Evolutionary conservation across 208 protist species (phyloP).

Genomic region (Trypanosoma mega): DNA sequence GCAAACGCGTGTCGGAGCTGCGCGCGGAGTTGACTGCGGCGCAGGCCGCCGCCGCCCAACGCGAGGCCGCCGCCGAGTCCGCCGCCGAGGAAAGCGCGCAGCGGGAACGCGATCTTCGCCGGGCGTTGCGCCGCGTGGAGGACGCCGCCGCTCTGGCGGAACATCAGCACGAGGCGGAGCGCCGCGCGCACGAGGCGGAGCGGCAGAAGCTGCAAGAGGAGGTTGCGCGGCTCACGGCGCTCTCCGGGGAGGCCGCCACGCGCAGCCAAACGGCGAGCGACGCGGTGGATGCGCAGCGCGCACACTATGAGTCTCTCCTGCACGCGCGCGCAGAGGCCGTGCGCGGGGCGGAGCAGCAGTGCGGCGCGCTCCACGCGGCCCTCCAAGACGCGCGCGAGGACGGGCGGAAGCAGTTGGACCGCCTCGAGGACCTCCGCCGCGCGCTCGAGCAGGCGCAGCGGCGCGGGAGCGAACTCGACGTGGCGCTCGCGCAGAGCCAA

Average conservation of each 20-base stretch:
- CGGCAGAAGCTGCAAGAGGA: conserved; percentile 6
- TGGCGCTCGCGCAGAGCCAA: conserved; percentile 28
- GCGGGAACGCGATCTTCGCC: conserved; percentile 16
- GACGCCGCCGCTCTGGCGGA: conserved; percentile 5
- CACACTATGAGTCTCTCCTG: conserved; percentile 23
- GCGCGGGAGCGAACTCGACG: conserved; percentile 13
- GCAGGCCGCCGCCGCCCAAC: conserved; percentile 10
- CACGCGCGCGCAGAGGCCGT: conserved; percentile 14
- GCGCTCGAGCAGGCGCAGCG: conserved; percentile 19
- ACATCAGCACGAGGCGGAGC: not conserved
- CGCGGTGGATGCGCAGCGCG: conserved; percentile 21
- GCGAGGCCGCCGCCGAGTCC: conserved; percentile 4
- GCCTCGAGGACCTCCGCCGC: conserved; percentile 11
- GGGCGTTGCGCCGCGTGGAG: conserved; percentile 12
- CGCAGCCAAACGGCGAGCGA: conserved; percentile 6
- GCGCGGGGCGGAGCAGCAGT: conserved; percentile 2
- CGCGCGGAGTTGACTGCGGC: conserved; percentile 18
- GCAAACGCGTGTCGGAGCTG: conserved; percentile 17
- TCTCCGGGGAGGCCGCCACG: conserved; percentile 16
- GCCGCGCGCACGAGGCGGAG: conserved; percentile 11
- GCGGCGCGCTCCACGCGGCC: conserved; percentile 6
- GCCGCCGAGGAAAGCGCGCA: conserved; percentile 9
- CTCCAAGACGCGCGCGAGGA: conserved; percentile 18
- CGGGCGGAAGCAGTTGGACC: conserved; percentile 2
- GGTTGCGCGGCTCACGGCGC: not conserved